Conservation (phyloP, 2,329 filamentous ascomycete genomes). For the Monosporascus sp. region DNA sequence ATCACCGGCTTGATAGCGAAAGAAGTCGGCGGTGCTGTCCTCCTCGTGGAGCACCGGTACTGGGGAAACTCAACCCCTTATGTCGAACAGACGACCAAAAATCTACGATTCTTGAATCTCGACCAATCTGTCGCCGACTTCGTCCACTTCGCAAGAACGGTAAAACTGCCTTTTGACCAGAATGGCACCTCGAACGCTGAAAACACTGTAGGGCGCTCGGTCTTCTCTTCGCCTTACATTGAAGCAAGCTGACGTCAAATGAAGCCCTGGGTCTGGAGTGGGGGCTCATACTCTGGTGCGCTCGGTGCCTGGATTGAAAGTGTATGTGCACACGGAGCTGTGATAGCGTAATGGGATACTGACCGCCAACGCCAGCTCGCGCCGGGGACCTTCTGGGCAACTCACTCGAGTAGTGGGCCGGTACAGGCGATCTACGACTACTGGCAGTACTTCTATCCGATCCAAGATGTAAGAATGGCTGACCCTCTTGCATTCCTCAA, state of each 20-base stretch:
- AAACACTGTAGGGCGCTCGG: constrained; percentile 30
- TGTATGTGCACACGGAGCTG: background rate
- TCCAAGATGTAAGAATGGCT: constrained; percentile 34
- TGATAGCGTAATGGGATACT: constrained; percentile 8
- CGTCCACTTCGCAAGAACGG: constrained; percentile 47
- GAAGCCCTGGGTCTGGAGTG: constrained; percentile 50
- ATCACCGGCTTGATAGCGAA: constrained; percentile 46
- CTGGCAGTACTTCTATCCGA: constrained; percentile 52
- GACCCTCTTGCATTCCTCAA: background rate
- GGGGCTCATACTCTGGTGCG: constrained; percentile 52
- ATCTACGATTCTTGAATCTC: constrained; percentile 48
- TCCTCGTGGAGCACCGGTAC: constrained; percentile 54
- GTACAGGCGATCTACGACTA: constrained; percentile 51
- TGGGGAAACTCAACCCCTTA: constrained; percentile 53
- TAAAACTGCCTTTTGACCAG: constrained; percentile 47
- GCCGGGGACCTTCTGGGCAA: constrained; percentile 55
- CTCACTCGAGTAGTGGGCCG: constrained; percentile 50
- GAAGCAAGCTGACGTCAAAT: background rate
- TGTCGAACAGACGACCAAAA: constrained; percentile 42
- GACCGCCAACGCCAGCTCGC: constrained; percentile 18
- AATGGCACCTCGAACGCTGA: constrained; percentile 42
- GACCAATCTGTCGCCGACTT: constrained; percentile 49
- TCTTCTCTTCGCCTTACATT: accelerated
- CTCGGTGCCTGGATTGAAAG: constrained; percentile 51
- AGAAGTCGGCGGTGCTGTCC: constrained; percentile 45